phyloP scores from a whole-genome alignment of 257 asterid genomes.

The Asclepias syriaca region DNA sequence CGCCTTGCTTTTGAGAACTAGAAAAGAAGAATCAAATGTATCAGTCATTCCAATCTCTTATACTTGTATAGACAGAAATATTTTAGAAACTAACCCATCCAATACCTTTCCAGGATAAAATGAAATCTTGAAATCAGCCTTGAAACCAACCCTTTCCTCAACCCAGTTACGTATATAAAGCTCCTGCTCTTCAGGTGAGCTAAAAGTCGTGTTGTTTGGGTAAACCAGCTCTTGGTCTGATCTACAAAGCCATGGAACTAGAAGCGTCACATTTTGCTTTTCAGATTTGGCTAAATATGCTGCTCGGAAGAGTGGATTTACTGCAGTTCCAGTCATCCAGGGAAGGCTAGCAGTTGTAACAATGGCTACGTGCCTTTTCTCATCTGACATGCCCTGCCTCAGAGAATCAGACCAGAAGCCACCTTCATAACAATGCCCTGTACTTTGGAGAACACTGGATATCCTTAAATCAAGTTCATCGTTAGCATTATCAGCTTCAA shows the following conservation, averaged over 20 bases:
- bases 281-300: conserved; percentile 86
- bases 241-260: conserved; percentile 98
- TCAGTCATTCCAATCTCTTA: conserved; percentile 13
- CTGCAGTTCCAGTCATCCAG: conserved; percentile 99
- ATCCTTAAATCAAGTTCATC: conserved; percentile 86
- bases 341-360: conserved; percentile 99
- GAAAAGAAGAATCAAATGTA: conserved; percentile 1
- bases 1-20: conserved; percentile 88
- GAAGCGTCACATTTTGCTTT: conserved; percentile 79
- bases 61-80: conserved; percentile 1
- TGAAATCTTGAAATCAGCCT: conserved; percentile 81
- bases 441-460: conserved; percentile 89
- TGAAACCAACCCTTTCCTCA: conserved; percentile 93
- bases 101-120: conserved; percentile 98
- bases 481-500: conserved; percentile 56
- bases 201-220: conserved; percentile 75
- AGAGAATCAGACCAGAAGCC: conserved; percentile 71
- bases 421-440: conserved; percentile 91
- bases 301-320: conserved; percentile 95
- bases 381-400: conserved; percentile 43
- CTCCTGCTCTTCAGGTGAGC: conserved; percentile 95
- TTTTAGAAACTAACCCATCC: conserved; percentile 2
- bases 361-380: conserved; percentile 90
- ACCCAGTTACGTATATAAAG: conserved; percentile 86
- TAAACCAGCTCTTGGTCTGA: conserved; percentile 96